Percentiles rank a stretch among this genome's conserved stretches.
These are phyloP conservation scores for Phyllostachys edulis DNA, from an alignment of 176 grass and related monocot species.

Conservation along the genomic window DNA sequence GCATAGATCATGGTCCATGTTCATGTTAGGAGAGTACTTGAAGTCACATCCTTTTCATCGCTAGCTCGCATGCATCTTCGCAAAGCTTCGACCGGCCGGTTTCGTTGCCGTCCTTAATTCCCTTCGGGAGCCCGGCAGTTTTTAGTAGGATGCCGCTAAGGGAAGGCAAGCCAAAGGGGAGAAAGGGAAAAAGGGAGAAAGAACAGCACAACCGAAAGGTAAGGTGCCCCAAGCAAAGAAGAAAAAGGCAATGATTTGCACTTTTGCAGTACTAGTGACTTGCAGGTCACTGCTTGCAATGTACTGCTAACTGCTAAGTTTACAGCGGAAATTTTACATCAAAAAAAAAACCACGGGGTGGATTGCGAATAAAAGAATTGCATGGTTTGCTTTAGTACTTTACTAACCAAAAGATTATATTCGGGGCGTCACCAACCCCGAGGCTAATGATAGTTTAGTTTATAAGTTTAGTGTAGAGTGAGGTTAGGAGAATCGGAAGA, in stretches of 20 bases:
- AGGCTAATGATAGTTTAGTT: constrained; percentile 40
- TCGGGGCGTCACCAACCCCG: background rate
- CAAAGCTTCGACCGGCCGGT: background rate
- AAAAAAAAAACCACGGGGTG: background rate
- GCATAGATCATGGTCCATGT: background rate
- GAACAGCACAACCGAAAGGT: constrained; percentile 27
- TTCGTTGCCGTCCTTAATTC: background rate
- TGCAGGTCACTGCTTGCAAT: background rate
- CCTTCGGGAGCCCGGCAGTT: constrained; percentile 6
- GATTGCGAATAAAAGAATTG: background rate
- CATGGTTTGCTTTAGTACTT: constrained; percentile 28
- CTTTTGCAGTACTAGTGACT: constrained; percentile 10
- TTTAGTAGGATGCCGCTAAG: background rate
- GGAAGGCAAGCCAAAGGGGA: background rate
- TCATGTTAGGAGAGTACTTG: background rate
- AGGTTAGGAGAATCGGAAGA: constrained; percentile 7
- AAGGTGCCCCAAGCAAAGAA: background rate
- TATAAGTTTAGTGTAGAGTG: constrained; percentile 33
- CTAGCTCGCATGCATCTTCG: constrained; percentile 1
- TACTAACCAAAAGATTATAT: constrained; percentile 40
- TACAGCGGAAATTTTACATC: background rate
- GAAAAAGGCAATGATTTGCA: constrained; percentile 21
- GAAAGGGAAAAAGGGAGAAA: background rate
- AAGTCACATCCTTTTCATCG: background rate
- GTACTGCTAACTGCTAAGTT: background rate